phyloP scores from a whole-genome alignment of 129 eudicot genomes.

The Cynara cardunculus region DNA sequence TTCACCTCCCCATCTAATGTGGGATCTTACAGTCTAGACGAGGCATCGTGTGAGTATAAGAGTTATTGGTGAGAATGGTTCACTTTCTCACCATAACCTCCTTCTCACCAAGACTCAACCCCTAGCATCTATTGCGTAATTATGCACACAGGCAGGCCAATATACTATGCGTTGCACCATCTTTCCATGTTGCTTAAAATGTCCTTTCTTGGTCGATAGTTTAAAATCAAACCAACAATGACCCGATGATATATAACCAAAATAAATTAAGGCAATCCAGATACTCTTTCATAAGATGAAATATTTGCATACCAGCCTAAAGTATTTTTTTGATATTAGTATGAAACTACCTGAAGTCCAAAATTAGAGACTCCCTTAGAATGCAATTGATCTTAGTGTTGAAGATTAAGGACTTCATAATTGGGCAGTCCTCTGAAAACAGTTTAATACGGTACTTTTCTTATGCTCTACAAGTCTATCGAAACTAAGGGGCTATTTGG shows the following conservation, averaged over 20 bases:
- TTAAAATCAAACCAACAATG: background rate
- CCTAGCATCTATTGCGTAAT: too few species aligned
- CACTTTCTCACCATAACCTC: too few species aligned
- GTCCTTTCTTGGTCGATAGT: background rate
- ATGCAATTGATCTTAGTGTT: background rate
- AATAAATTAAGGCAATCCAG: background rate
- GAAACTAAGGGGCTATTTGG: too few species aligned
- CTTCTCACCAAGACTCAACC: too few species aligned
- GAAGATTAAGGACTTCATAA: background rate
- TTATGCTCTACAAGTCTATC: background rate
- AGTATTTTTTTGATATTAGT: background rate
- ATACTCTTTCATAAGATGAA: slow-evolving; percentile 7
- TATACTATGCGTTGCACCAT: background rate
- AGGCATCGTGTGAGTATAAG: too few species aligned
- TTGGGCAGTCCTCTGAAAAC: too few species aligned
- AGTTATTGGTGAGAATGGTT: too few species aligned
- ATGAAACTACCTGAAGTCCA: background rate
- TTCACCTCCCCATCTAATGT: too few species aligned
- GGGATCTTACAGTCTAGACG: too few species aligned
- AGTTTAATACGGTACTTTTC: background rate
- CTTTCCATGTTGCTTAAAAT: background rate
- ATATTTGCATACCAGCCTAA: background rate
- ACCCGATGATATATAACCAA: background rate
- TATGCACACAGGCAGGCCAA: too few species aligned
- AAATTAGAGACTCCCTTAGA: background rate